Percentiles rank a stretch among this genome's conserved stretches.
These are phyloP conservation scores for Geranium brycei DNA, from an alignment of 345 rosid genomes.

Conservation along the genomic window DNA sequence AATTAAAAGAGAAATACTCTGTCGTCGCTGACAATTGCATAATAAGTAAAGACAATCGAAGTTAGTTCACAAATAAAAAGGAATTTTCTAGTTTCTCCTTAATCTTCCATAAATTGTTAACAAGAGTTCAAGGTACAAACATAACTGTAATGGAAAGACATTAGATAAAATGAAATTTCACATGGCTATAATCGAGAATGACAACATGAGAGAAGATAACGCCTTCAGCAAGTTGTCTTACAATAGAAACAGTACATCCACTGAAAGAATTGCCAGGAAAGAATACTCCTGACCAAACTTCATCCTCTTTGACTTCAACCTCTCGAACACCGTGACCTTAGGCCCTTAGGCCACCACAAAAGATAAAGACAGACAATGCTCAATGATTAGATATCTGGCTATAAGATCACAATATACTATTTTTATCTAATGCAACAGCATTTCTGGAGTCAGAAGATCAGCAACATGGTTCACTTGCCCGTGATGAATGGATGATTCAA, in stretches of 20 bases:
- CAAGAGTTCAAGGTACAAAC: slow-evolving; percentile 11
- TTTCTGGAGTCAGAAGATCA: slow-evolving; percentile 67
- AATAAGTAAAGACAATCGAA: slow-evolving; percentile 3
- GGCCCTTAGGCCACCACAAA: slow-evolving; percentile 54
- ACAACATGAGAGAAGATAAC: slow-evolving; percentile 36
- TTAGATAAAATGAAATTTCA: slow-evolving; percentile 21
- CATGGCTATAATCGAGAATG: slow-evolving; percentile 35
- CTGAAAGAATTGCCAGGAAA: slow-evolving; percentile 57
- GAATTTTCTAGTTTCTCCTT: slow-evolving; percentile 7
- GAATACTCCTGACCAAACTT: slow-evolving; percentile 50
- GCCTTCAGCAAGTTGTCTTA: slow-evolving; percentile 91
- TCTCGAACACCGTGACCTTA: slow-evolving; percentile 27
- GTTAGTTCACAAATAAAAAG: slow-evolving; percentile 9
- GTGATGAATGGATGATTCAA: slow-evolving; percentile 96
- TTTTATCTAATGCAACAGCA: slow-evolving; percentile 51
- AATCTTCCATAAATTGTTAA: slow-evolving; percentile 15
- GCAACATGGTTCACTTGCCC: slow-evolving; percentile 96
- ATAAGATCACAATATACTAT: slow-evolving; percentile 48
- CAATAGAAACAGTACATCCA: slow-evolving; percentile 87
- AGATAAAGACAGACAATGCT: slow-evolving; percentile 51
- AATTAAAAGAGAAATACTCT: slow-evolving; percentile 8
- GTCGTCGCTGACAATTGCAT: slow-evolving; percentile 10
- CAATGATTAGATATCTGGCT: slow-evolving; percentile 64
- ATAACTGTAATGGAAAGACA: slow-evolving; percentile 8
- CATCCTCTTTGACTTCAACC: slow-evolving; percentile 41